Percentiles rank a stretch among this genome's conserved stretches.
phyloP scores from a whole-genome alignment of 2,329 filamentous ascomycete species.

The Penicillium sclerotiorum region DNA sequence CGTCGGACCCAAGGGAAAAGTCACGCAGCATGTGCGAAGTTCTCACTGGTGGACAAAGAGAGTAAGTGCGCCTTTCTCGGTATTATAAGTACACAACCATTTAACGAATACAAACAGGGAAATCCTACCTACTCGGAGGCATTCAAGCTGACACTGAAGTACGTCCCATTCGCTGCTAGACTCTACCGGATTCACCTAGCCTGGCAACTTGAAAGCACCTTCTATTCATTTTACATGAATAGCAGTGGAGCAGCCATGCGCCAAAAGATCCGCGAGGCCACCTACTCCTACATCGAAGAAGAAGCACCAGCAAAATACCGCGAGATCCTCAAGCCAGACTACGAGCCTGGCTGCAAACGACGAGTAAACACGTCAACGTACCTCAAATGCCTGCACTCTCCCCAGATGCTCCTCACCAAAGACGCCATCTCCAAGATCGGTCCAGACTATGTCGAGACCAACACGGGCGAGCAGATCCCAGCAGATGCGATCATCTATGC shows the following conservation, averaged over 20 bases:
- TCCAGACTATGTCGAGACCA: conserved; percentile 9
- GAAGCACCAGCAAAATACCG: conserved; percentile 9
- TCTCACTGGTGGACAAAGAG: conserved; percentile 16
- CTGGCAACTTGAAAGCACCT: conserved; percentile 4
- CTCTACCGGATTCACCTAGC: conserved; percentile 3
- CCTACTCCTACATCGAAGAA: conserved; percentile 1
- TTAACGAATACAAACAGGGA: conserved; percentile 3
- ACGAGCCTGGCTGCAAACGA: conserved; percentile 14
- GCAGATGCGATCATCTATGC: conserved; percentile 36
- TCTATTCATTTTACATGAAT: conserved; percentile 8
- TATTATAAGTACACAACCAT: not conserved
- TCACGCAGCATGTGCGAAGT: conserved; percentile 13
- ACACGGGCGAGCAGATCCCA: not conserved
- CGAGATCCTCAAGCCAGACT: conserved; percentile 13
- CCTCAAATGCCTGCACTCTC: conserved; percentile 7
- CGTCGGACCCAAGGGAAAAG: conserved; percentile 8
- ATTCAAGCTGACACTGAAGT: conserved; percentile 5
- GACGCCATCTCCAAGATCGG: conserved; percentile 14
- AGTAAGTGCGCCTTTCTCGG: not conserved
- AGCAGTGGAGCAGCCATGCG: not conserved
- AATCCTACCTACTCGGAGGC: conserved; percentile 7
- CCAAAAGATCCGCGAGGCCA: not conserved
- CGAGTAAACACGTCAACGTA: conserved; percentile 13
- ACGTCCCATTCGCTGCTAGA: conserved; percentile 5
- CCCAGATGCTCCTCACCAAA: conserved; percentile 9